These are phyloP conservation scores for Neurospora hispaniola DNA, from an alignment of 495 filamentous ascomycete genomes.

Conservation along the genomic window DNA sequence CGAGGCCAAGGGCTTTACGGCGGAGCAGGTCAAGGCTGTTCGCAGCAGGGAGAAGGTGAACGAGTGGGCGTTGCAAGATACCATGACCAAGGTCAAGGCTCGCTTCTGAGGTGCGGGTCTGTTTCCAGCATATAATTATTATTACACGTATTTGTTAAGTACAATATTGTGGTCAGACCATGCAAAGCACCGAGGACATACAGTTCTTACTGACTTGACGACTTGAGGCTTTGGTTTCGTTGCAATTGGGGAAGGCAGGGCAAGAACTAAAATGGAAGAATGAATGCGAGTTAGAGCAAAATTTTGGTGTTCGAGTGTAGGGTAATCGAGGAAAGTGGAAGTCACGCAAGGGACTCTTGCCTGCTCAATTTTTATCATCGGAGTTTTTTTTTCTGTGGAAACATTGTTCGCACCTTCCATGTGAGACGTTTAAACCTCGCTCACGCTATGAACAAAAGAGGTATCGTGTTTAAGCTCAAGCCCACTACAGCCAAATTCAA, in stretches of 20 bases:
- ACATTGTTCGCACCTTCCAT: background rate
- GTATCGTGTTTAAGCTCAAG: no score
- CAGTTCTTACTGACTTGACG: background rate
- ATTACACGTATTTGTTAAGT: background rate
- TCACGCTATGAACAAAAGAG: background rate
- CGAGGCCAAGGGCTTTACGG: constrained; percentile 75
- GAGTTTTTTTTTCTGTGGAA: background rate
- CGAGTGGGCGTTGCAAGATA: constrained; percentile 67
- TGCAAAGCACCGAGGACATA: background rate
- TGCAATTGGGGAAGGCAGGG: background rate
- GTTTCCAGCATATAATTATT: background rate
- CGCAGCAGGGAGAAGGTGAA: constrained; percentile 57
- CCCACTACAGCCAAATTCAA: background rate
- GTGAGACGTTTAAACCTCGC: background rate
- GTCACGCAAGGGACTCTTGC: background rate
- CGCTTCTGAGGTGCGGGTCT: constrained; percentile 25
- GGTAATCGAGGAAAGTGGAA: background rate
- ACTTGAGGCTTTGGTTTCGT: background rate
- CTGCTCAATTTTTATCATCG: background rate
- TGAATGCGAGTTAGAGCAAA: background rate
- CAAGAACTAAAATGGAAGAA: background rate
- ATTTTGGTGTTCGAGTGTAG: background rate
- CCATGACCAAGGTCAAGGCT: constrained; percentile 53
- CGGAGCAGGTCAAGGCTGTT: constrained; percentile 58
- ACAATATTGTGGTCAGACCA: background rate